Evolutionary conservation across 768 basidiomycete species (phyloP).

Genomic region (Lactifluus rugatus): DNA sequence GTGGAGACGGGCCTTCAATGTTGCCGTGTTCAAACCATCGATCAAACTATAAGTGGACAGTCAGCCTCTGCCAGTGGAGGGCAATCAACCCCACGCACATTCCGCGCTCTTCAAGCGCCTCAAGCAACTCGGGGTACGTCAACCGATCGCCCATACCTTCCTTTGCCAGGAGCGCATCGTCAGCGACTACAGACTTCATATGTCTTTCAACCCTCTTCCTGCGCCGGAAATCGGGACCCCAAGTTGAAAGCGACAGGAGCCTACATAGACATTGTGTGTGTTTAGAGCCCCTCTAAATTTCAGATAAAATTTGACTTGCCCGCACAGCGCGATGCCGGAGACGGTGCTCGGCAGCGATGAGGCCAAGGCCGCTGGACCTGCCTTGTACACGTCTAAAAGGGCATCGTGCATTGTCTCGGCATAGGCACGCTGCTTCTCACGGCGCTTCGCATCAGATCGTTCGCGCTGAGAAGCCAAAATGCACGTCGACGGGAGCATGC

Average conservation of each 20-base stretch:
- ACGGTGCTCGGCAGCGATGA: slow-evolving; percentile 23
- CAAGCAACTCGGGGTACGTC: slow-evolving; percentile 44
- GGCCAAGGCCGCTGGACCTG: slow-evolving; percentile 28
- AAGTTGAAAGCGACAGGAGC: slow-evolving; percentile 31
- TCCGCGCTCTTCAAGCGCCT: slow-evolving; percentile 68
- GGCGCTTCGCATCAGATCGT: slow-evolving; percentile 46
- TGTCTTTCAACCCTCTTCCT: slow-evolving; percentile 30
- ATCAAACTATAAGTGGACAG: slow-evolving; percentile 27
- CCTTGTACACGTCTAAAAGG: slow-evolving; percentile 24
- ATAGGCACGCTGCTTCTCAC: slow-evolving; percentile 32
- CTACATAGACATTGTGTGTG: slow-evolving; percentile 18
- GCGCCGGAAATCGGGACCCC: slow-evolving; percentile 30
- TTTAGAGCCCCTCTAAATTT: not conserved
- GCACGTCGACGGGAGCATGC: slow-evolving; percentile 79
- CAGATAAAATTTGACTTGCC: slow-evolving; percentile 34
- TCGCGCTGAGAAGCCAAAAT: slow-evolving; percentile 71
- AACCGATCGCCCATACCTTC: slow-evolving; percentile 39
- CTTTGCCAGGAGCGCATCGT: slow-evolving; percentile 52
- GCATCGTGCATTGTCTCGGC: slow-evolving; percentile 18
- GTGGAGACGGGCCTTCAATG: slow-evolving; percentile 40
- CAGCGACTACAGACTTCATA: slow-evolving; percentile 37
- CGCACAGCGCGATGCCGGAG: slow-evolving; percentile 37
- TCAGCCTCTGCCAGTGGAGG: not conserved
- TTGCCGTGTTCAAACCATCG: slow-evolving; percentile 31
- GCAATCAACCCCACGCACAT: slow-evolving; percentile 43